Conservation (phyloP, 31 red algal genomes). For the Asparagopsis taxiformis region DNA sequence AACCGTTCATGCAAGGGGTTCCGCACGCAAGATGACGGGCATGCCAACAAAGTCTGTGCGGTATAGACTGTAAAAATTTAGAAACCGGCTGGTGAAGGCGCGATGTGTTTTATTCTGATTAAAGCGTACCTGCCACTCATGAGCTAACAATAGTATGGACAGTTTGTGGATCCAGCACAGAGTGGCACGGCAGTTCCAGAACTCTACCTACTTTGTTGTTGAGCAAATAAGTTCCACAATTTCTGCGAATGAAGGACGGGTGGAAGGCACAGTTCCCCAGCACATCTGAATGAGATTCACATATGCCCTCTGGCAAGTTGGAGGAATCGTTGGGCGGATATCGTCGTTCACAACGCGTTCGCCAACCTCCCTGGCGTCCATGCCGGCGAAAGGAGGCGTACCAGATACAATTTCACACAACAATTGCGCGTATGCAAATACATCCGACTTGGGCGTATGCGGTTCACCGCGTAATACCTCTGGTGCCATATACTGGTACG, state of each 20-base stretch:
- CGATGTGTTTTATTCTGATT: no score
- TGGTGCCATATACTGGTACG: constrained; percentile 82
- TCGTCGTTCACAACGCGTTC: constrained; percentile 55
- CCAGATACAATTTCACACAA: constrained; percentile 83
- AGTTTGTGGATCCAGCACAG: no score
- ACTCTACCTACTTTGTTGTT: constrained; percentile 23
- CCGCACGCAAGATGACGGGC: no score
- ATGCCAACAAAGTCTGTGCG: no score
- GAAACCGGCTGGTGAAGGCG: no score
- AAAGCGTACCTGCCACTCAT: no score
- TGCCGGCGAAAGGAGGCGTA: constrained; percentile 68
- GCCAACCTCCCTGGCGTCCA: constrained; percentile 68
- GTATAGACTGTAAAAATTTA: no score
- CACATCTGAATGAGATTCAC: constrained; percentile 71
- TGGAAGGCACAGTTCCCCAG: constrained; percentile 73
- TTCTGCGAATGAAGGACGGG: constrained; percentile 78
- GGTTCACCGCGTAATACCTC: constrained; percentile 71
- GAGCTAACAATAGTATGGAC: no score
- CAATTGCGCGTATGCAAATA: constrained; percentile 70
- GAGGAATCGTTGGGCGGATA: constrained; percentile 62
- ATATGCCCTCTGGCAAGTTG: constrained; percentile 51
- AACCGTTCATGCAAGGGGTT: no score
- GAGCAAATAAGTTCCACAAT: constrained; percentile 50
- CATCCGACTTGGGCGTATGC: constrained; percentile 61
- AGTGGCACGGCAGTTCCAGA: no score